Evolutionary conservation across 306 rosid species (phyloP), one percentile per base, ranked within the genome.

Genomic region (Purshia tridentata): DNA sequence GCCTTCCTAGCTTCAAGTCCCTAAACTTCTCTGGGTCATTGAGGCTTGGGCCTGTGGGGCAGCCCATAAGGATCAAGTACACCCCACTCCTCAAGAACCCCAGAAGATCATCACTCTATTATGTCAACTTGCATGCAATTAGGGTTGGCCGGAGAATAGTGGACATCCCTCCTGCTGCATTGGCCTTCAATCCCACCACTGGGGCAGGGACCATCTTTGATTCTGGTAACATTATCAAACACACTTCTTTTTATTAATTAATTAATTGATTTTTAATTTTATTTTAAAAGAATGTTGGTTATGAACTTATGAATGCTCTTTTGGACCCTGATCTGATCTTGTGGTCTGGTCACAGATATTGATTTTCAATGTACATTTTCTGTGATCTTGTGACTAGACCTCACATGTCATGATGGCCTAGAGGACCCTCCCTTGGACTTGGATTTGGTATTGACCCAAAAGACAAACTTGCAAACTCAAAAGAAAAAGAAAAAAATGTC

Each of bases 171-270:
- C 92, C 96, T 0, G 65, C 60, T 0, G 98, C 96, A 1, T 59
- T 95, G 74, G 96, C 96, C 0, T 91, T 91, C 83, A 83, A 95
- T 74, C 85, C 98, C 6, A 73, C 76, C 54, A 91, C 99, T 13
- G 98, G 99, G 2, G 81, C 96, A 1, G 99, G 99, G 20, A 95
- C 97, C 53, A 69, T 95, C 68, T 77, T 95, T 9, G 99, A 95
- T 73, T 95, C 99, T 0, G 98, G 98, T 93, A 87, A 69, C 20
- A 72, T 76, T 55, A 11, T 51, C 14, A 20, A 53, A 56, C 29
- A 56, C 29, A 47, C 20, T 68, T 20, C 35, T 8, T 5, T 19
- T 22, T 37, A 8, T 16, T 3, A 9, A 14, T 14, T 9, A 23
- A 55, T 55, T 23, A 45, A 37, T 4, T 18, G 9, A 20, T 50